phyloP scores from a whole-genome alignment of 345 rosid species.

The Murraya paniculata region DNA sequence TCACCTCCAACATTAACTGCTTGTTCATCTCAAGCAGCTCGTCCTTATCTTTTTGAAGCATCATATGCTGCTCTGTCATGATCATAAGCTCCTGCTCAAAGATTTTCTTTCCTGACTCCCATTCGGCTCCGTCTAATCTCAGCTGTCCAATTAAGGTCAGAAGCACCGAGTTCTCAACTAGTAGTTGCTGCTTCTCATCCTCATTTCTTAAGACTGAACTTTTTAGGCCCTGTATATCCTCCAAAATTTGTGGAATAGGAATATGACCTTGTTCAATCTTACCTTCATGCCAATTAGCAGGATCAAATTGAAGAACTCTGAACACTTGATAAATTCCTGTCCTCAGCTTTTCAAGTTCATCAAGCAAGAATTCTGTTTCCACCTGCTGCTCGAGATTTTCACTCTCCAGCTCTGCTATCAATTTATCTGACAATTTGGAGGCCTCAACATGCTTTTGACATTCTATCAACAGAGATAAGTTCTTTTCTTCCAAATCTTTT shows the following conservation, averaged over 20 bases:
- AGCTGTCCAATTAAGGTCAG: constrained; percentile 54
- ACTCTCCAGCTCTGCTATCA: constrained; percentile 66
- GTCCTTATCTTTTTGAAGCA: constrained; percentile 45
- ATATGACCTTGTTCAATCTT: constrained; percentile 40
- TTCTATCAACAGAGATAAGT: constrained; percentile 61
- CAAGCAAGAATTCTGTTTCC: constrained; percentile 63
- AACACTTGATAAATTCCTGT: constrained; percentile 56
- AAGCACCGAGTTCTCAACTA: constrained; percentile 74
- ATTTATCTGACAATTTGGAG: constrained; percentile 61
- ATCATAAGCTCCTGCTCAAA: constrained; percentile 42
- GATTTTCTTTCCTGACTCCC: constrained; percentile 45
- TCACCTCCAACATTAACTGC: constrained; percentile 52
- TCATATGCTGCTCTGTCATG: constrained; percentile 24
- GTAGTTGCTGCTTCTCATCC: constrained; percentile 62
- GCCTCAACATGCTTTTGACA: constrained; percentile 72
- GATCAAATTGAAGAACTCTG: constrained; percentile 63
- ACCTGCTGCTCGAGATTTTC: constrained; percentile 83
- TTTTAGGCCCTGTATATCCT: constrained; percentile 52
- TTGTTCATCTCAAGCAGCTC: constrained; percentile 62
- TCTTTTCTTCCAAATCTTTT: constrained; percentile 72
- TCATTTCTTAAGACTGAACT: constrained; percentile 42
- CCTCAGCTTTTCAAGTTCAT: constrained; percentile 66
- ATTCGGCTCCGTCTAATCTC: constrained; percentile 45
- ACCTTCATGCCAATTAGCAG: constrained; percentile 29
- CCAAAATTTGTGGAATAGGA: constrained; percentile 52